These are phyloP conservation scores for Mariannaea elegans DNA, from an alignment of 2,329 filamentous ascomycete genomes.

Conservation along the genomic window DNA sequence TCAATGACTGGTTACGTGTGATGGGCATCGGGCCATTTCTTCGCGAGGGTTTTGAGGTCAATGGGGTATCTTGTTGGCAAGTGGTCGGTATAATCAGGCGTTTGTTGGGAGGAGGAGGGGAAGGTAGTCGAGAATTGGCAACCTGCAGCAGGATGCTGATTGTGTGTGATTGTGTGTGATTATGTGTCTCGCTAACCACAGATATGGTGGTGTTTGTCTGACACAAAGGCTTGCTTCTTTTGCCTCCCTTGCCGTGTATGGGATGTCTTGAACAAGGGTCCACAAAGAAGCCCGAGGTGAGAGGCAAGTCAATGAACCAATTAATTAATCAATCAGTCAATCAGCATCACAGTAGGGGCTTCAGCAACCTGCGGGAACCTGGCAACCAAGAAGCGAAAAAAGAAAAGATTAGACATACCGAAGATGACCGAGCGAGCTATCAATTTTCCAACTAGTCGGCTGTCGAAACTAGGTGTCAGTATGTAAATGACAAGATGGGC, in stretches of 20 bases:
- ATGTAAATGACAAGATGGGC: too few relatives aligned
- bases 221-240: background rate
- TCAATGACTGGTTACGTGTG: background rate
- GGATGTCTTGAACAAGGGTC: background rate
- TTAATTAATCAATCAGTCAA: background rate
- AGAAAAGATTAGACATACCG: background rate
- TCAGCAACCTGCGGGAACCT: background rate
- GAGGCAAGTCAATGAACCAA: background rate
- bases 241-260: background rate
- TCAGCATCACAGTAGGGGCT: background rate
- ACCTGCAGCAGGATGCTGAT: too few relatives aligned
- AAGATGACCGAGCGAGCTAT: too few relatives aligned
- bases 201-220: background rate
- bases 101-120: background rate
- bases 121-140: background rate
- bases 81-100: background rate
- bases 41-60: background rate
- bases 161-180: background rate
- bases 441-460: too few relatives aligned
- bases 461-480: too few relatives aligned
- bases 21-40: conserved; percentile 10
- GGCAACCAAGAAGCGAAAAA: background rate
- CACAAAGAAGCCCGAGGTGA: conserved; percentile 1
- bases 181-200: background rate
- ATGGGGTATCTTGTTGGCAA: background rate